A percentile compares a stretch with the other conserved stretches of the same genome.
These are phyloP conservation scores for Ganoderma lingzhi DNA, from an alignment of 1,284 basidiomycete genomes.

Conservation along the genomic window DNA sequence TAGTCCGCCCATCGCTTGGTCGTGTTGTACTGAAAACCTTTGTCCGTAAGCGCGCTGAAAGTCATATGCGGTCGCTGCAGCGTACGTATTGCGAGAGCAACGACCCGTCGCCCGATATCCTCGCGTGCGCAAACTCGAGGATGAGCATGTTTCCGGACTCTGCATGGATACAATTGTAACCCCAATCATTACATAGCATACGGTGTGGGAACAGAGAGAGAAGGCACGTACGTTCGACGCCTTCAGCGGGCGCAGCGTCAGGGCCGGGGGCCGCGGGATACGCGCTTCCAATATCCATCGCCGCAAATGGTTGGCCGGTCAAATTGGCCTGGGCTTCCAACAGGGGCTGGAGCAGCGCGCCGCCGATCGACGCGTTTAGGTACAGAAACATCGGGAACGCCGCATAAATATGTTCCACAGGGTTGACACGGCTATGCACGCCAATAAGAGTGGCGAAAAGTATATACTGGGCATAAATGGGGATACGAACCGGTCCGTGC, in stretches of 20 bases:
- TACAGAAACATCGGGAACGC: conserved; percentile 57
- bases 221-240: conserved; percentile 22
- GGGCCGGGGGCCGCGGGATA: conserved; percentile 18
- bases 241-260: conserved; percentile 9
- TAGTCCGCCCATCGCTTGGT: conserved; percentile 76
- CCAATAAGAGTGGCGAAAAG: not conserved
- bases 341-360: conserved; percentile 53
- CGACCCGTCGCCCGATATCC: conserved; percentile 61
- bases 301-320: conserved; percentile 45
- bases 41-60: not conserved
- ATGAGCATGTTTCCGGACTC: conserved; percentile 82
- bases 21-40: conserved; percentile 51
- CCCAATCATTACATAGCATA: not conserved
- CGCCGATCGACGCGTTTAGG: conserved; percentile 51
- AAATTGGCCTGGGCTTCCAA: conserved; percentile 48
- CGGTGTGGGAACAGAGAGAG: not conserved
- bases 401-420: conserved; percentile 58
- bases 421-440: conserved; percentile 40
- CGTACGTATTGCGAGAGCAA: conserved; percentile 60
- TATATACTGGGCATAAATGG: too few relatives aligned
- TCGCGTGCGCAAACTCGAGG: conserved; percentile 70
- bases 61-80: not conserved
- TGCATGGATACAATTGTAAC: conserved; percentile 31
- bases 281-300: conserved; percentile 49
- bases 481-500: conserved; percentile 10